Evolutionary conservation across 169 alveolate species (phyloP).

Genomic region (Plasmodium vivax): DNA sequence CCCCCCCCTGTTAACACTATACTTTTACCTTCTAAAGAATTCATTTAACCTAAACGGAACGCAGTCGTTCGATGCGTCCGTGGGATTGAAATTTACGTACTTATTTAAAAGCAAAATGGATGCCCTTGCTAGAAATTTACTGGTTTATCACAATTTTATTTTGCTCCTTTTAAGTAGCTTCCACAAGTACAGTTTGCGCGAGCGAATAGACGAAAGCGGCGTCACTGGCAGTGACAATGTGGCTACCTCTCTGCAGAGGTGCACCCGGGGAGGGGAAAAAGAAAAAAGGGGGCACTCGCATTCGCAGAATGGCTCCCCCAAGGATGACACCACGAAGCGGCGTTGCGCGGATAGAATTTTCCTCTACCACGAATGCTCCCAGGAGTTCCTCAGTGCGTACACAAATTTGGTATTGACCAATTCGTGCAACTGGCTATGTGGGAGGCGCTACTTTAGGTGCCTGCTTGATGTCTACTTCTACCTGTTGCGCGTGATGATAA

Average conservation of each 20-base stretch:
- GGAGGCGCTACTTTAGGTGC: constrained; percentile 8
- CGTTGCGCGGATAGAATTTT: neutral
- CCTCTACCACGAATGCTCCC: constrained; percentile 50
- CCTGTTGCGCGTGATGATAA: constrained; percentile 17
- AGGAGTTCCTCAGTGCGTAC: constrained; percentile 3
- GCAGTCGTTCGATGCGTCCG: neutral
- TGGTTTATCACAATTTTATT: constrained; percentile 42
- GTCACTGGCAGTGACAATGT: neutral
- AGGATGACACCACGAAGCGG: neutral
- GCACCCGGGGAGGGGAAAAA: neutral
- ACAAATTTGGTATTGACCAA: constrained; percentile 20
- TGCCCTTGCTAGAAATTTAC: constrained; percentile 19
- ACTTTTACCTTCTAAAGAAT: constrained; percentile 39
- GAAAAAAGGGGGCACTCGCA: neutral
- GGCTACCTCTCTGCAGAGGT: neutral
- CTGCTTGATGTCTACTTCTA: constrained; percentile 54
- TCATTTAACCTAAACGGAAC: neutral
- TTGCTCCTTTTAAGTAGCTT: constrained; percentile 7
- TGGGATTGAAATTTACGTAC: constrained; percentile 5
- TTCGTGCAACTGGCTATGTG: constrained; percentile 12
- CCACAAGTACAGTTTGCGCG: neutral
- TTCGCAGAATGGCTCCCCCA: neutral
- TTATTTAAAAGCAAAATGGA: constrained; percentile 23
- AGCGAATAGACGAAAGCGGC: neutral
- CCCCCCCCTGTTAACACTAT: neutral